These are phyloP conservation scores for Synchytrium microbalum DNA, from an alignment of 371 early-diverging fungal species.

Conservation along the genomic window DNA sequence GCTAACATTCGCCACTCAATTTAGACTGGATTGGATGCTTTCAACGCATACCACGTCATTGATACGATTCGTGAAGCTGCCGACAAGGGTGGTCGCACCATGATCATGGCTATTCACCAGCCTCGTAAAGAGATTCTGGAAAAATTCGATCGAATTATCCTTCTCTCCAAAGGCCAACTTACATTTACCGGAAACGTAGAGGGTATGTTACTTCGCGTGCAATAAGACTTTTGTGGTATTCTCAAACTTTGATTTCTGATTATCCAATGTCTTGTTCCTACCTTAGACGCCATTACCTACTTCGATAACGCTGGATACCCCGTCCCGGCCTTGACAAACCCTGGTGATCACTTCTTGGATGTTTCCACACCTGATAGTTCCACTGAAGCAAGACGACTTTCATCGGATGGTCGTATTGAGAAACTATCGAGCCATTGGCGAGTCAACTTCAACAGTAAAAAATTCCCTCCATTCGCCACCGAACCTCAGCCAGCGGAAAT, in stretches of 20 bases:
- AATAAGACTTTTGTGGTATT: neutral
- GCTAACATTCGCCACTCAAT: too few relatives aligned
- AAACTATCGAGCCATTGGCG: too few relatives aligned
- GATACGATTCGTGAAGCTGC: conserved; percentile 47
- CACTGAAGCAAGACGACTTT: too few relatives aligned
- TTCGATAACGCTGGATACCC: conserved; percentile 32
- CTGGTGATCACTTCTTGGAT: conserved; percentile 54
- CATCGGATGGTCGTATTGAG: too few relatives aligned
- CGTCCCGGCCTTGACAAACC: conserved; percentile 57
- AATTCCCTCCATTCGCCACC: too few relatives aligned
- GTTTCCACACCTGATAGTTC: too few relatives aligned
- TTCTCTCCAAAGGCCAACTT: conserved; percentile 46
- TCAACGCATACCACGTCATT: conserved; percentile 52
- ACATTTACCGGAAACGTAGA: conserved; percentile 39
- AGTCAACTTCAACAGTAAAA: too few relatives aligned
- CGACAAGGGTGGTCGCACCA: conserved; percentile 36
- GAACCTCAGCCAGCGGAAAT: too few relatives aligned
- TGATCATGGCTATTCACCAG: conserved; percentile 90
- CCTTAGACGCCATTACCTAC: conserved; percentile 15
- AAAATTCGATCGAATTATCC: conserved; percentile 51
- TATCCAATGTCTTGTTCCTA: conserved; percentile 17
- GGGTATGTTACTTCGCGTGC: too few relatives aligned
- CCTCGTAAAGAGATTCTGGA: conserved; percentile 55
- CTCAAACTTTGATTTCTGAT: too few relatives aligned
- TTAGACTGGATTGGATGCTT: conserved; percentile 82